Base-by-base conservation (phyloP, 2,329 filamentous ascomycete genomes). In the Colletotrichum sp. region DNA sequence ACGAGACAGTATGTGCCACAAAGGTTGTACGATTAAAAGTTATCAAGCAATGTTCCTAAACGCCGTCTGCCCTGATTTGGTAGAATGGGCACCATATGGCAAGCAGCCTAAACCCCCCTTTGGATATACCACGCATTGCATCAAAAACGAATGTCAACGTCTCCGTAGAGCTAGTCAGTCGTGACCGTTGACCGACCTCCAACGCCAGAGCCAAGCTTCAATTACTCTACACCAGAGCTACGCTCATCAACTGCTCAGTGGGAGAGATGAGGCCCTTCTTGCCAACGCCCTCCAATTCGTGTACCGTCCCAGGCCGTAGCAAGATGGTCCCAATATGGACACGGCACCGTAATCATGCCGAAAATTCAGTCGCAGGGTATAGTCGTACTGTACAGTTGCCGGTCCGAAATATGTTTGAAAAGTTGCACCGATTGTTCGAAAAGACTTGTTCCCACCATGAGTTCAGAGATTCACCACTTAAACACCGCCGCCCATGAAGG, bases 401-500 rank as follows among this genome's bases (percentile, higher is more conserved):
- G 62, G 69, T 72, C 72, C 63, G 63, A 72, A 55, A 62, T 32
- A 49, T n/a, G 12, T 34, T 57, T 49, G 12, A 63, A 28, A n/a
- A 63, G 34, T 60, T n/a, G 34, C n/a, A n/a, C 24, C 26, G 21
- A 44, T 72, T 68, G 28, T 26, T 65, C 24, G 13, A 52, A n/a
- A 49, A 49, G 16, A 24, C 44, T 28, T 24, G 24, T 52, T 52
- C 36, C 36, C 34, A 26, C 15, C 63, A 24, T 39, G 18, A 39
- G 21, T 26, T 64, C 32, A 3, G 18, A 66, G 16, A 30, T 49
- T 8, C 13, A 49, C 21, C 44, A 49, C 57, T 49, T 81, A 92
- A 77, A 92, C 90, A 76, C 90, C 90, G 24, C 90, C 90, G 24
- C 90, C 90, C 90, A 92, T 92, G 70, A 92, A 92, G 4, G 90